phyloP scores from a whole-genome alignment of 176 grass and related monocot genomes.

The Themeda triandra region DNA sequence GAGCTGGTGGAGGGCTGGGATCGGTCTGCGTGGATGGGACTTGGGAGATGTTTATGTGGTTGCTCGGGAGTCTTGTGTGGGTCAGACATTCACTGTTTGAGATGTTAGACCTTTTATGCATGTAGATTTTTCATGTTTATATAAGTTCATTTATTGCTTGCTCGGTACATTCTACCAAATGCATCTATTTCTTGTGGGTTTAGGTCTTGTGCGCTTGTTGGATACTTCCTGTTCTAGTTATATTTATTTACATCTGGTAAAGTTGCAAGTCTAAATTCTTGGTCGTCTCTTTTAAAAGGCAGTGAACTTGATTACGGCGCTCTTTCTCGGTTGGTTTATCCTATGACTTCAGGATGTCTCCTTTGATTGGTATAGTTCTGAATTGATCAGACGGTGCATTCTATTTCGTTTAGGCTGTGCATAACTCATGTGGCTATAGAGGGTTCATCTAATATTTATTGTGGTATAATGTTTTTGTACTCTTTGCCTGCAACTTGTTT shows the following conservation, averaged over 20 bases:
- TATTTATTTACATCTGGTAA: background rate
- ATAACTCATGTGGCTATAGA: background rate
- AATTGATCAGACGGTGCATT: background rate
- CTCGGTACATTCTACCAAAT: background rate
- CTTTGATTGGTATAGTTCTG: background rate
- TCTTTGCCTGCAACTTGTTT: slow-evolving; percentile 9
- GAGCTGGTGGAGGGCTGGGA: background rate
- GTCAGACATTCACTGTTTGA: no score
- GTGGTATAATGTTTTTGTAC: background rate
- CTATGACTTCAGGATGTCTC: background rate
- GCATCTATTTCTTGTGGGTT: background rate
- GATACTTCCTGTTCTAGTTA: background rate
- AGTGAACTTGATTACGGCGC: background rate
- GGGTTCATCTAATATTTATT: background rate
- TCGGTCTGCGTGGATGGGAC: background rate
- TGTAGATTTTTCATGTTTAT: background rate
- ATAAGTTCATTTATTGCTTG: background rate
- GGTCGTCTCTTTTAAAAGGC: background rate
- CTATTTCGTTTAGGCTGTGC: background rate
- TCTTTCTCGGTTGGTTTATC: background rate
- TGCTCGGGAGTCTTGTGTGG: no score
- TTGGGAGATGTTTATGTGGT: background rate
- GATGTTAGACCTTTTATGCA: background rate
- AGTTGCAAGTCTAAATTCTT: background rate
- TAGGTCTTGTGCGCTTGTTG: background rate